phyloP scores from a whole-genome alignment of 768 basidiomycete species.

The Arthromyces matolae region DNA sequence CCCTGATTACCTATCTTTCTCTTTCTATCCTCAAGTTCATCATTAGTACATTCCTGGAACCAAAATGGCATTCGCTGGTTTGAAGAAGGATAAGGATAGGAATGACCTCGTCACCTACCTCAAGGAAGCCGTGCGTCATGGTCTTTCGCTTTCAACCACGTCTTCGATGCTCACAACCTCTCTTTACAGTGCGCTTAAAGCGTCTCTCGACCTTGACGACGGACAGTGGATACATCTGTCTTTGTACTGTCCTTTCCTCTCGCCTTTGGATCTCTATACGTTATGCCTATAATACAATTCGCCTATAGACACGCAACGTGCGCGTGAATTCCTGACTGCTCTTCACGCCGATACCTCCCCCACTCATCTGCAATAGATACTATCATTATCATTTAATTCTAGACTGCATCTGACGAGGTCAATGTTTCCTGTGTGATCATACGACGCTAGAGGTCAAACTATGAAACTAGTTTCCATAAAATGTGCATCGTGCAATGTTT shows the following conservation, averaged over 20 bases:
- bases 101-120: slow-evolving; percentile 87
- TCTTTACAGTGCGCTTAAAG: slow-evolving; percentile 4
- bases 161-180: neutral
- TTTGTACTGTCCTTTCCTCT: neutral
- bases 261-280: slow-evolving; percentile 4
- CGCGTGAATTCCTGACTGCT: neutral
- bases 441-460: too few species aligned
- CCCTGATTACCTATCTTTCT: neutral
- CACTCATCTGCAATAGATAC: slow-evolving; percentile 10
- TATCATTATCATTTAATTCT: slow-evolving; percentile 11
- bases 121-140: slow-evolving; percentile 61
- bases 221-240: slow-evolving; percentile 3
- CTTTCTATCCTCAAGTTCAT: neutral
- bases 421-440: too few species aligned
- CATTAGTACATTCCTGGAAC: slow-evolving; percentile 89
- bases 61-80: slow-evolving; percentile 97
- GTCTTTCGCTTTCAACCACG: neutral
- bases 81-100: slow-evolving; percentile 99
- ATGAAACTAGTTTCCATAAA: too few species aligned
- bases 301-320: slow-evolving; percentile 9
- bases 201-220: neutral
- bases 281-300: slow-evolving; percentile 5
- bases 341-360: slow-evolving; percentile 11
- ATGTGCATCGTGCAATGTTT: too few species aligned
- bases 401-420: neutral